phyloP scores from a whole-genome alignment of 2,329 filamentous ascomycete species.

The Arthroderma uncinatum region DNA sequence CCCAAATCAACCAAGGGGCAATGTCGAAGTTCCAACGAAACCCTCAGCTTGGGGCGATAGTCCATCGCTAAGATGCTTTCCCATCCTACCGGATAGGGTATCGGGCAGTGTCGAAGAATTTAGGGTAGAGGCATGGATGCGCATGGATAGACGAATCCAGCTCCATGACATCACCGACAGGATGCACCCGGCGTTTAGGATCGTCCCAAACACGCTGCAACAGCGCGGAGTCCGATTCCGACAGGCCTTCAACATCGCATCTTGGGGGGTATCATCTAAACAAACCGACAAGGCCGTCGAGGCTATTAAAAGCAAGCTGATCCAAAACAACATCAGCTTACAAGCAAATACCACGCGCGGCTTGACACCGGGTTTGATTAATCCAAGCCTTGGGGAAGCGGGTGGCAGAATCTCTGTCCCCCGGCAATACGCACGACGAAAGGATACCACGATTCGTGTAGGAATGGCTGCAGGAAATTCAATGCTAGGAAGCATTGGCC shows the following conservation, averaged over 20 bases:
- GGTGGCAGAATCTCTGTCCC: constrained; percentile 14
- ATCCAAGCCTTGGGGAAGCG: constrained; percentile 9
- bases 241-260: constrained; percentile 18
- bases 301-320: constrained; percentile 5
- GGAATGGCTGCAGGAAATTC: background rate
- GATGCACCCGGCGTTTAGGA: constrained; percentile 18
- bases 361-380: constrained; percentile 15
- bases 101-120: constrained; percentile 24
- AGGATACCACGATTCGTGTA: background rate
- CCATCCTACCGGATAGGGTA: constrained; percentile 23
- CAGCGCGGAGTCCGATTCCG: constrained; percentile 22
- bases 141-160: constrained; percentile 21
- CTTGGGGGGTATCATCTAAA: constrained; percentile 22
- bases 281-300: constrained; percentile 14
- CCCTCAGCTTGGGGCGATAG: constrained; percentile 12
- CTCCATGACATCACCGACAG: constrained; percentile 22
- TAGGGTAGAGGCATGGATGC: constrained; percentile 25
- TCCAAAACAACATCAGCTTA: constrained; percentile 8
- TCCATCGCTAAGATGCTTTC: constrained; percentile 14
- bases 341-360: constrained; percentile 15
- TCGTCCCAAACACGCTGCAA: constrained; percentile 21
- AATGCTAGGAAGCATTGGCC: background rate
- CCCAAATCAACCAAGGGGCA: constrained; percentile 3
- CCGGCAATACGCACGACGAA: background rate
- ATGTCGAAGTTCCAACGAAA: constrained; percentile 9